A percentile compares a stretch with the other conserved stretches of the same genome.
Conservation (phyloP, 345 rosid genomes). For the Gossypium australe region DNA sequence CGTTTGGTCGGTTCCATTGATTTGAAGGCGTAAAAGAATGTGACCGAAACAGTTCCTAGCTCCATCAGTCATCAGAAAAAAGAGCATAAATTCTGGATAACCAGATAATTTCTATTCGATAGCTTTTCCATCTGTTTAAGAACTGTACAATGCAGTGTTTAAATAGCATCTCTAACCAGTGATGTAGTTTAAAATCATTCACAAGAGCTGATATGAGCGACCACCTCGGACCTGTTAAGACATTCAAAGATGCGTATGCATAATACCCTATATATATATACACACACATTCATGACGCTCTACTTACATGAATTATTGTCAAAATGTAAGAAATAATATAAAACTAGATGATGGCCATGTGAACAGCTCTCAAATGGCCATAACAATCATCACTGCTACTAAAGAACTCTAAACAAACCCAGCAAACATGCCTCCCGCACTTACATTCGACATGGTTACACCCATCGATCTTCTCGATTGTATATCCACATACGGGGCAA, state of each 20-base stretch:
- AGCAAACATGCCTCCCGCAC: constrained; percentile 87
- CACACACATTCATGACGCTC: background rate
- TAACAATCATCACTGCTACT: constrained; percentile 53
- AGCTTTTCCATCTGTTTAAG: background rate
- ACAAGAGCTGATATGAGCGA: too few relatives aligned
- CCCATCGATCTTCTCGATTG: constrained; percentile 79
- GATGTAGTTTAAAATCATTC: background rate
- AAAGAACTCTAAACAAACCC: constrained; percentile 61
- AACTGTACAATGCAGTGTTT: background rate
- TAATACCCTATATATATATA: background rate
- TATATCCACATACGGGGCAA: constrained; percentile 62
- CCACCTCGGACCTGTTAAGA: too few relatives aligned
- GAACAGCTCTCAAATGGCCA: constrained; percentile 45
- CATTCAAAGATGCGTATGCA: background rate
- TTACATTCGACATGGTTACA: constrained; percentile 72
- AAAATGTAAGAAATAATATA: background rate
- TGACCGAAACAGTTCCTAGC: too few relatives aligned
- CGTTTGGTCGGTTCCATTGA: too few relatives aligned
- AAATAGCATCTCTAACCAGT: too few relatives aligned
- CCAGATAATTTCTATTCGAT: background rate
- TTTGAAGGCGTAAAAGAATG: too few relatives aligned
- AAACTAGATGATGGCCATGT: constrained; percentile 29
- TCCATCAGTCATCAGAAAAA: too few relatives aligned
- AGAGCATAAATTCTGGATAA: too few relatives aligned
- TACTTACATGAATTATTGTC: constrained; percentile 10